Evolutionary conservation across 2,329 filamentous ascomycete genomes (phyloP), one percentile per base, ranked within the genome.

Genomic region (Mycogone perniciosa): DNA sequence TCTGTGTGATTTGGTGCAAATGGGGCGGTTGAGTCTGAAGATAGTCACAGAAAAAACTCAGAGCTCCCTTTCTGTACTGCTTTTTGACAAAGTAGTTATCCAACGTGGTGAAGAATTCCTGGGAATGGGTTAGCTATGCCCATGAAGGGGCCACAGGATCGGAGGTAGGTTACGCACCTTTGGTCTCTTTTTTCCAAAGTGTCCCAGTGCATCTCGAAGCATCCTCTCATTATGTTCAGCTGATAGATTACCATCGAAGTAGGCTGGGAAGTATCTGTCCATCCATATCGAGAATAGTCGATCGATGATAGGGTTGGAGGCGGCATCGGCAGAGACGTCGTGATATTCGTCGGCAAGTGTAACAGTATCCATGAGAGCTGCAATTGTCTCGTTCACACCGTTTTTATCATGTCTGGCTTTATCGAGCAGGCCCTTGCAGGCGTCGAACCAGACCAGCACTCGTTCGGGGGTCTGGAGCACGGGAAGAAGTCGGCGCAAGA

Each of bases 21-120:
- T 91, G 88, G 4, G 88, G 88, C n/a, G 88, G 86, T 57, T 89
- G 85, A 52, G 82, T 79, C 56, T 85, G 80, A 35, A 93, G 78
- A 57, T 89, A 91, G 41, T 85, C 80, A 61, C 82, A 84, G 11
- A 93, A 72, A 8, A 93, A 75, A 13, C 79, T 78, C 31, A 91
- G 67, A 7, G 81, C 77, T 54, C 81, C 79, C 49, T 82, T 76
- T 20, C 88, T 82, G 53, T 81, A 78, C 20, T 81, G 75, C 55
- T 76, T 81, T 55, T 81, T 80, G 29, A 85, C 71, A 53, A 93
- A 77, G 55, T 84, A 83, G 41, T 74, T 73, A 61, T 91, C 79
- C 26, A 92, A 67, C 2, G 79, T 75, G 9, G 72, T 71, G 62
- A 92, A 80, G 47, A 92, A 80, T 53, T 84, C 77, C 79, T 86